Base-by-base conservation (phyloP, 257 asterid genomes). In the Plectranthus barbatus region DNA sequence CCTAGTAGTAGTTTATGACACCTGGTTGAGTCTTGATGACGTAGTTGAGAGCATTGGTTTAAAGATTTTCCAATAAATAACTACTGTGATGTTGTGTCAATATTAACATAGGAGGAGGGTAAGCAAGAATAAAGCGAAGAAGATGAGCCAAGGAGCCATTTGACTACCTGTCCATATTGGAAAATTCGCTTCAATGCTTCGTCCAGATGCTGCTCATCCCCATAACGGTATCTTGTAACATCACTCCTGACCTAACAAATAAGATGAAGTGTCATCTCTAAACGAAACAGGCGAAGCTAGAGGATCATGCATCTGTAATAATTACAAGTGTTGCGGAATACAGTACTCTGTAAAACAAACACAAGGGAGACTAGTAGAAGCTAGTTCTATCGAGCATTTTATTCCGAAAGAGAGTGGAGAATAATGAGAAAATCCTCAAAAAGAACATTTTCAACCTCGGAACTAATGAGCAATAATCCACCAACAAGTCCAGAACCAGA, bases 201-300 rank as follows among this genome's bases (percentile, higher is more conserved):
- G 1, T 93, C 99, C 60, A 90, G 77, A 83, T 90, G 99, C 46
- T 93, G 99, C 72, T 93, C 99, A 40, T 93, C 99, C 50, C 99
- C 99, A 59, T 90, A 93, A 56, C 97, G 96, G 49, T 87, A 93
- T 67, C 99, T 84, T 49, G 80, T 93, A 53, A 93, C 99, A 79
- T 93, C 99, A 70, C 51, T 87, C 73, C 96, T 93, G 67, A 93
- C 99, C 99, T 93, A 81, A 72, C 73, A 76, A 52, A 59, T 44
- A 75, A 34, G 68, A 49, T 13, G 58, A 5, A 55, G 58, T 26
- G 62, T 71, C 63, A 71, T 53, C 60, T 41, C 47, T 49, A 26
- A 42, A 53, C 9, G 44, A 71, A 17, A 24, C 18, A 34, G 73
- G 48, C 49, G 12, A 53, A 68, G 50, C 60, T 39, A 36, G 55